Base-by-base conservation (phyloP, 768 basidiomycete species). In the Leccinum incarnatum region DNA sequence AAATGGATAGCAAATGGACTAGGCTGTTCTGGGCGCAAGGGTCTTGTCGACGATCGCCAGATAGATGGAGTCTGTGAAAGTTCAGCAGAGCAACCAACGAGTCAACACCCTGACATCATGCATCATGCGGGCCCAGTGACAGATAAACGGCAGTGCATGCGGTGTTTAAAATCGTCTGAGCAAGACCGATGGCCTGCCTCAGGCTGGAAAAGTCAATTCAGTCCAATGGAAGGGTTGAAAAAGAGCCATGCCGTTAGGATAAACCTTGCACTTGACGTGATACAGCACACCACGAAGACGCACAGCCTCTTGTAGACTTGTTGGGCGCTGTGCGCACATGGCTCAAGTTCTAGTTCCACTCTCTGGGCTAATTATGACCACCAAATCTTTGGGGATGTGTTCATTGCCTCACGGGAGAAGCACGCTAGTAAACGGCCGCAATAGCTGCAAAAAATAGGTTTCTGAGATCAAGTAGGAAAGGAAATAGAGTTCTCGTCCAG, bases 401-500 rank as follows among this genome's bases (percentile, higher is more conserved):
- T 6, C 52, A 48, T 8, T 19, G 12, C 49, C 53, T 42, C 51
- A 36, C n/a, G 40, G 7, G 23, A 37, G 23, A 37, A 23, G 29
- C 2, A 42, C 19, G 8, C 25, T 42, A 25, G 48, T 51, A 46
- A 57, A 52, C 51, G 61, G 45, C 21, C 53, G 51, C 55, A 58
- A 53, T 57, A 9, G 8, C 61, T 69, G 36, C 42, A 53, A 59
- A 42, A 51, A 56, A 64, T 65, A 62, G 47, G n/a, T 42, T 40
- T 40, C 40, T n/a, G 34, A 37, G 32, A 15, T 47, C 19, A 23
- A 17, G 10, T 12, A 47, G 2, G 34, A 40, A 52, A 54, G 21
- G 27, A 46, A 57, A 71, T 58, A 61, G 49, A 53, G 52, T 60
- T 58, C 47, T 57, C 46, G 37, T 57, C 15, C 54, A 60, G 69